Base-by-base conservation (phyloP, 306 rosid species). In the Corylus avellana region DNA sequence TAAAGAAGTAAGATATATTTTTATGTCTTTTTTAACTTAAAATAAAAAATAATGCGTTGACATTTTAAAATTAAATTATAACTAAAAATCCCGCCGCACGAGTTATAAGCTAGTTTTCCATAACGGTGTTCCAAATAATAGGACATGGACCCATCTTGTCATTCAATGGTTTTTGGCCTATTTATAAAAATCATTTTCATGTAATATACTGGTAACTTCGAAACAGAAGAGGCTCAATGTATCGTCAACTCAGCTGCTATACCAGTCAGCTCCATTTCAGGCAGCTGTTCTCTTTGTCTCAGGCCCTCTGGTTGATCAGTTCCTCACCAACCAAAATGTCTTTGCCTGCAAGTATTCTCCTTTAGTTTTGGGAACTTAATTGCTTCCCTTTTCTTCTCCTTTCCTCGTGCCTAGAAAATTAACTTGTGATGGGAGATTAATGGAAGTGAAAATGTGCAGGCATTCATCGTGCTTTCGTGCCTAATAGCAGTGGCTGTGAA, bases 231-330 rank as follows among this genome's bases (percentile, higher is more conserved):
- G 90, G 90, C 92, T 91, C 16, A 93, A 88, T 70, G 99, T 95
- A 13, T 89, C 99, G 66, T 95, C 99, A 13, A 95, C 99, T 10
- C 99, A 95, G 78, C 90, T 95, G 44, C 89, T 95, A 37, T 95
- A 95, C 86, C 98, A 95, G 17, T 95, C 99, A 50, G 91, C 98
- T 2, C 99, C 99, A 73, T 95, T 91, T 86, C 99, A 95, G 85
- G 96, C 99, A 70, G 99, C 98, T 42, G 91, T 95, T 89, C 96
- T 95, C 11, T 93, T 93, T 77, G 93, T 95, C 66, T 84, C 98
- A 25, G 99, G 99, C 61, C 99, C 99, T 78, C 25, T 89, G 39
- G 93, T 95, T 35, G 99, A 95, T 85, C 92, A 91, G 77, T 85
- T 73, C 84, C 94, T 95, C 70, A 95, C 97, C 87, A 86, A 91